Conservation (phyloP, 305 asterid species). For the Fraxinus platypoda region DNA sequence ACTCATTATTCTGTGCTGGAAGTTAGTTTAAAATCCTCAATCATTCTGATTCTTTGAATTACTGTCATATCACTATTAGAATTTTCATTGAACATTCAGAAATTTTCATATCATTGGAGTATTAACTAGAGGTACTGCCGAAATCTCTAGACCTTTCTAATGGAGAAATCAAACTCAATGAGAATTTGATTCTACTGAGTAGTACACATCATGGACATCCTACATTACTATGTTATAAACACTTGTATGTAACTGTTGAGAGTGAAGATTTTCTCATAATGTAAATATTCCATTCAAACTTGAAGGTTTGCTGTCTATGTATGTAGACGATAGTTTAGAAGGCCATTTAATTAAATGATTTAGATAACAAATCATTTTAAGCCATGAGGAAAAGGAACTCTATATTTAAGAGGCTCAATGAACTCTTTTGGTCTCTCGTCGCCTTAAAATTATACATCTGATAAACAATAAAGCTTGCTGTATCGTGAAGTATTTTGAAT, state of each 20-base stretch:
- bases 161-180: not conserved
- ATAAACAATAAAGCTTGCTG: not conserved
- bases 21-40: not conserved
- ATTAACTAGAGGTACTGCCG: not conserved
- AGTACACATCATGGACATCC: not conserved
- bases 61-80: not conserved
- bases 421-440: not conserved
- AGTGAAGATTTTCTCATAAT: not conserved
- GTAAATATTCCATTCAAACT: not conserved
- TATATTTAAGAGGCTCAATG: not conserved
- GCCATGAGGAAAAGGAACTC: not conserved
- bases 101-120: not conserved
- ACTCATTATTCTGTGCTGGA: not conserved
- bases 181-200: not conserved
- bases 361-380: not conserved
- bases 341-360: not conserved
- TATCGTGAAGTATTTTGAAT: not conserved
- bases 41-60: not conserved
- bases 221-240: not conserved
- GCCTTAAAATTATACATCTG: not conserved
- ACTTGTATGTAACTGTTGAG: not conserved
- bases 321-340: not conserved
- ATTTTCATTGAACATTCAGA: not conserved
- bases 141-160: not conserved
- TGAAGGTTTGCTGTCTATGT: not conserved